Conservation (phyloP, 768 basidiomycete species). For the Trametes cubensis region DNA sequence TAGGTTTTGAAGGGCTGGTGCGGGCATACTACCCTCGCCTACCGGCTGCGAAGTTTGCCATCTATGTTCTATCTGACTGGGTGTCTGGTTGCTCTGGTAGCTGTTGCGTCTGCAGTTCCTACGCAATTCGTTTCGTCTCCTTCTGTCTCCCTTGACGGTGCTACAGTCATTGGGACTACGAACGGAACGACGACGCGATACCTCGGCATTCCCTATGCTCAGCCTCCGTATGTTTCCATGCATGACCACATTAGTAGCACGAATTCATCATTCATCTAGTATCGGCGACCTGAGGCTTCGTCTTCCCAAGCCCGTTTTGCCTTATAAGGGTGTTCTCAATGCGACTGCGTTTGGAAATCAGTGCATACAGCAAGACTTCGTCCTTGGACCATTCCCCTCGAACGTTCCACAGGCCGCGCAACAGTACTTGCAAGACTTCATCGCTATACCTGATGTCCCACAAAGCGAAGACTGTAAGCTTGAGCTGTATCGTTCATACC, state of each 20-base stretch:
- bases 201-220: conserved; percentile 35
- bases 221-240: conserved; percentile 31
- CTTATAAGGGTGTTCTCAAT: conserved; percentile 12
- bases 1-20: too few relatives aligned
- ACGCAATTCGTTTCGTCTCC: background rate
- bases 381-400: background rate
- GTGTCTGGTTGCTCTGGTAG: background rate
- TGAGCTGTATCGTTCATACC: background rate
- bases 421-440: background rate
- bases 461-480: conserved; percentile 22
- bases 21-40: too few relatives aligned
- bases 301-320: background rate
- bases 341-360: conserved; percentile 22
- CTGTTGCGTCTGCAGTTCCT: background rate
- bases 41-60: too few relatives aligned
- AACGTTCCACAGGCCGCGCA: background rate
- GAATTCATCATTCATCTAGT: background rate
- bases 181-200: conserved; percentile 23
- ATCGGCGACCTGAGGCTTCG: conserved; percentile 15
- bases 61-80: too few relatives aligned
- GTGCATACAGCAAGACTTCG: conserved; percentile 20
- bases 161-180: conserved; percentile 28
- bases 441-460: background rate
- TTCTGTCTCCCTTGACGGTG: conserved; percentile 28
- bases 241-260: background rate